A percentile compares a stretch with the other conserved stretches of the same genome.
Evolutionary conservation across 495 filamentous ascomycete species (phyloP).

Genomic region (Neurospora tetrasperma): DNA sequence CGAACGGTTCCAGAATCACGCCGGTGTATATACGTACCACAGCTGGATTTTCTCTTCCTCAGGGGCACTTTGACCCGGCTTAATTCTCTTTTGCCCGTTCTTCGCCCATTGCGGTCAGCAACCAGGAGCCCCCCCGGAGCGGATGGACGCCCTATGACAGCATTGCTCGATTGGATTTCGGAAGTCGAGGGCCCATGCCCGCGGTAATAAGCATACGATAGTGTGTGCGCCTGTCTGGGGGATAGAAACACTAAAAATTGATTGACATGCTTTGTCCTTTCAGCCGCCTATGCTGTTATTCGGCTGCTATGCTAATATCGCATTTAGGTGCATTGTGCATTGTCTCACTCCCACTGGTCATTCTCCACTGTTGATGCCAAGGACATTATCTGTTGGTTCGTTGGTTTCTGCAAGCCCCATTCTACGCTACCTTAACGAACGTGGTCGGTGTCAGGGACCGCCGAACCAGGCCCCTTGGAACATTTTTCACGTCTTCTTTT

Average conservation of each 20-base stretch:
- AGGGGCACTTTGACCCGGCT: background rate
- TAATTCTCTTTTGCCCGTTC: background rate
- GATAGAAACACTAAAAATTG: background rate
- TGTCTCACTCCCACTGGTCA: background rate
- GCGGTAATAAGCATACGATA: background rate
- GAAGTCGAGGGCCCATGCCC: background rate
- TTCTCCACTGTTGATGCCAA: background rate
- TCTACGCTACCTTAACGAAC: background rate
- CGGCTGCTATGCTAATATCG: background rate
- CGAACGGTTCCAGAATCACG: background rate
- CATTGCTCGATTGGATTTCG: background rate
- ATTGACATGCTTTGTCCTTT: background rate
- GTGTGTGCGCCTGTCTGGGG: background rate
- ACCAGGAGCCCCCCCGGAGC: background rate
- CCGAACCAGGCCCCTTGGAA: background rate
- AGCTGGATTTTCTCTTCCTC: background rate
- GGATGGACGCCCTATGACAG: background rate
- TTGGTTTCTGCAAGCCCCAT: no score
- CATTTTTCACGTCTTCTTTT: background rate
- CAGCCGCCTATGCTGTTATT: background rate
- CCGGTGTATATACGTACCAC: background rate
- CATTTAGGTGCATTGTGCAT: background rate
- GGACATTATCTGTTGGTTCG: background rate
- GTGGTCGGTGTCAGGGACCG: background rate
- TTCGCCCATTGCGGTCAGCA: background rate